Evolutionary conservation across 225 moss, liverwort and hornwort genomes (phyloP), one percentile per base, ranked within the genome.

Genomic region (Lunularia cruciata): DNA sequence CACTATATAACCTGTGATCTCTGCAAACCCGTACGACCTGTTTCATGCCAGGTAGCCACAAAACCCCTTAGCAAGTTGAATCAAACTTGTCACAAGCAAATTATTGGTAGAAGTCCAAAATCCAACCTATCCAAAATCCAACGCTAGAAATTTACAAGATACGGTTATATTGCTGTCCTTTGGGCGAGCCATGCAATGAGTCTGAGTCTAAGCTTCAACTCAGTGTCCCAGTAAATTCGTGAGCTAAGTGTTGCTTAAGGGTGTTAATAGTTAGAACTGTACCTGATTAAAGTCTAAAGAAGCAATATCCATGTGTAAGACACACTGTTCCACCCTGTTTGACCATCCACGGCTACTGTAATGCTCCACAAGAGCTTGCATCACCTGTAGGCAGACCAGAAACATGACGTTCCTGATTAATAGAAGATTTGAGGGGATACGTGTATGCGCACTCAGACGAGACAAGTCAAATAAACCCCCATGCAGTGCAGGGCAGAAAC

Each of bases 281-380:
- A 81, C 96, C 93, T 98, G 98, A 67, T 98, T 98, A 80, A 98
- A 98, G 83, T 98, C 98, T 67, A 98, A 78, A 55, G 98, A 91
- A 63, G 80, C 91, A 80, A 98, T 93, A 77, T 98, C 89, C 98
- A 98, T 93, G 47, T 99, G 98, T 8, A 99, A 83, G 59, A 99
- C 89, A 76, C 98, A 99, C 74, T 99, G 93, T 77, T 99, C 98
- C 62, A 99, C 98, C 83, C 98, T 89, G 53, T 99, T 87, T 60
- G 89, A 83, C 98, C 98, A 99, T 71, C 98, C 93, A 72, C 84
- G 82, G 62, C 72, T 56, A 78, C 98, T 93, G 83, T 99, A 99
- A 79, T 99, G 93, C 79, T 99, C 88, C 60, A 99, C 98, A 56
- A 99, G 98, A 73, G 91, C 98, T 89, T 99, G 98, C 93, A 99